Evolutionary conservation across 306 rosid species (phyloP).

Genomic region (Heteromeles arbutifolia): DNA sequence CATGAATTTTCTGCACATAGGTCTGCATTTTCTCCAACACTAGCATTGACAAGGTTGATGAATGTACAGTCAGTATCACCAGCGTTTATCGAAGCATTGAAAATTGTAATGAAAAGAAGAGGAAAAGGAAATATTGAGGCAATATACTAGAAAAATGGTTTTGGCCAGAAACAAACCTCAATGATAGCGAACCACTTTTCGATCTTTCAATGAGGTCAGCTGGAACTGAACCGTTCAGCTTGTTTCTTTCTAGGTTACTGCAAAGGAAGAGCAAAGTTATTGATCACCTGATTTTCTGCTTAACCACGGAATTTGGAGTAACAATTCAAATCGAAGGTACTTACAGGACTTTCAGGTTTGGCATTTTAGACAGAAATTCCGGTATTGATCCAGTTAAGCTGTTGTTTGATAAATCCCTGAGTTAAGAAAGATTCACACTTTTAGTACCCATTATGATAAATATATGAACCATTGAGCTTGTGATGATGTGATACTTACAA

Average conservation of each 20-base stretch:
- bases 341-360: conserved; percentile 36
- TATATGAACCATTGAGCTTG: background rate
- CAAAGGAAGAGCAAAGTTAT: background rate
- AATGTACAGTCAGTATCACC: background rate
- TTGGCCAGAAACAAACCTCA: conserved; percentile 29
- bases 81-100: background rate
- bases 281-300: too few species aligned
- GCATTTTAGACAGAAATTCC: conserved; percentile 27
- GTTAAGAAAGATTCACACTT: background rate
- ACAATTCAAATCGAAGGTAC: conserved; percentile 6
- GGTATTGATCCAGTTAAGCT: conserved; percentile 38
- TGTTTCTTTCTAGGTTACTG: conserved; percentile 40
- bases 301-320: background rate
- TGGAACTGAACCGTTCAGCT: conserved; percentile 33
- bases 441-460: background rate
- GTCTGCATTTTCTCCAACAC: conserved; percentile 36
- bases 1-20: conserved; percentile 39
- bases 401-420: conserved; percentile 54
- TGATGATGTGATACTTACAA: conserved; percentile 27
- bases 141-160: background rate
- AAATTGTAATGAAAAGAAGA: background rate
- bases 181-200: conserved; percentile 20
- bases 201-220: conserved; percentile 21
- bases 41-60: conserved; percentile 9
- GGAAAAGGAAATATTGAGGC: background rate